Percentiles rank a stretch among this genome's conserved stretches.
Evolutionary conservation across 2,329 filamentous ascomycete species (phyloP).

Genomic region (Pseudogymnoascus sp.): DNA sequence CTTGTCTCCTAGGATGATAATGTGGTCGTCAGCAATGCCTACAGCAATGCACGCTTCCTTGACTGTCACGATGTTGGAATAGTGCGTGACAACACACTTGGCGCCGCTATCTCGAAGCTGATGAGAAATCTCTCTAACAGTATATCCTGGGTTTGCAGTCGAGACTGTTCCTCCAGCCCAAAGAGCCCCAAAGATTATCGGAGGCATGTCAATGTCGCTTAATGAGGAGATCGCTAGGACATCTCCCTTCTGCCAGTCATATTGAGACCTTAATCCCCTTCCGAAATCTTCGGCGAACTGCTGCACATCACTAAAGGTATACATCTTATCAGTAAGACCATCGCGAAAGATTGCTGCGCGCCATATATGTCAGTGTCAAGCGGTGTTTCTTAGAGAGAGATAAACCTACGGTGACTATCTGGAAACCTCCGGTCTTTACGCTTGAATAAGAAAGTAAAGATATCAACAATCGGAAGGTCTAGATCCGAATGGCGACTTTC

Average conservation of each 20-base stretch:
- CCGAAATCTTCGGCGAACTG: slow-evolving; percentile 62
- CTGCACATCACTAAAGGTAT: slow-evolving; percentile 61
- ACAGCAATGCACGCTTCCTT: slow-evolving; percentile 57
- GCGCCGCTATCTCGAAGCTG: slow-evolving; percentile 70
- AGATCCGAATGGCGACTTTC: slow-evolving; percentile 43
- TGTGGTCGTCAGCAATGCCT: slow-evolving; percentile 59
- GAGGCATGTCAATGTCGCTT: slow-evolving; percentile 72
- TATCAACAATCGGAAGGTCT: slow-evolving; percentile 63
- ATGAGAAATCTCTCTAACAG: slow-evolving; percentile 69
- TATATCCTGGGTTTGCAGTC: slow-evolving; percentile 79
- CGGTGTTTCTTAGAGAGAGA: background rate
- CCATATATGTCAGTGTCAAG: background rate
- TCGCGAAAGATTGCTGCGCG: slow-evolving; percentile 65
- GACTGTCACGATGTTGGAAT: slow-evolving; percentile 54
- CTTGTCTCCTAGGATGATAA: slow-evolving; percentile 65
- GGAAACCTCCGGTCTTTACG: slow-evolving; percentile 54
- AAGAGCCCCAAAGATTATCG: slow-evolving; percentile 64
- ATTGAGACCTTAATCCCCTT: slow-evolving; percentile 62
- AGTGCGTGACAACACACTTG: slow-evolving; percentile 64
- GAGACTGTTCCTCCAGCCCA: slow-evolving; percentile 73
- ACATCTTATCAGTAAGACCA: slow-evolving; percentile 53
- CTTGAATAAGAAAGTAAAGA: slow-evolving; percentile 73
- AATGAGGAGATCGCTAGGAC: slow-evolving; percentile 75
- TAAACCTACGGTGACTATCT: slow-evolving; percentile 59
- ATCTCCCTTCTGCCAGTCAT: slow-evolving; percentile 71